Evolutionary conservation across 1,139 yeast genomes (phyloP), one percentile per base, ranked within the genome.

Genomic region (Nadsonia starkeyi-henricii): DNA sequence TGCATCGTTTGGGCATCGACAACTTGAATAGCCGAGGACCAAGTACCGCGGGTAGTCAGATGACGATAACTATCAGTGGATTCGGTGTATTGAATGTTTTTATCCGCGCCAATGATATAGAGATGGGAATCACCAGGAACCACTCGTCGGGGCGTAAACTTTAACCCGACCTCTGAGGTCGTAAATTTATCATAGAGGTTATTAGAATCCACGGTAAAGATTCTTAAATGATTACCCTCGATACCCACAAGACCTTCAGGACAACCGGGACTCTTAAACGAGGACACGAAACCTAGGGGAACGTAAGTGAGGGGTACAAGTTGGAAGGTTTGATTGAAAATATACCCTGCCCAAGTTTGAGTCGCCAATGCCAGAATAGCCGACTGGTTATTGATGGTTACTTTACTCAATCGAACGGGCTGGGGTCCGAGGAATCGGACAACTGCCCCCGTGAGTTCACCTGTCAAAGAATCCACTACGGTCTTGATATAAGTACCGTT

Each of bases 401-500:
- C 61, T 5, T 57, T 52, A n/a, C 75, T 69, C 21, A 86, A 65
- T 8, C 59, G 57, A 1, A 88, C 81, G 0, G 85, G 77, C 41
- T 71, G 70, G 0, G 83, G 72, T 0, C 95, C 97, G 48, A 84
- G 65, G 59, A 79, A 86, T 59, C 83, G 79, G n/a, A 78, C 76
- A 54, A 85, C 70, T 0, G 89, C 77, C 53, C 81, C 82, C 0
- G 77, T 69, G 15, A 89, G 64, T 46, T 75, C 74, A 0, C 95
- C 96, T 2, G 81, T 70, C 2, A 69, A 60, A 1, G 65, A 62
- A 57, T 83, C 85, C 33, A 86, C 58, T 7, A 68, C 67, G 0
- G 86, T 76, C 30, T 81, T 69, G 2, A 81, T 79, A 64, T 83
- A 85, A 1, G 88, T 77, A 36, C 98, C 98, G 61, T 79, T 85